phyloP scores from a whole-genome alignment of 345 rosid genomes.

The Excoecaria cochinchinensis region DNA sequence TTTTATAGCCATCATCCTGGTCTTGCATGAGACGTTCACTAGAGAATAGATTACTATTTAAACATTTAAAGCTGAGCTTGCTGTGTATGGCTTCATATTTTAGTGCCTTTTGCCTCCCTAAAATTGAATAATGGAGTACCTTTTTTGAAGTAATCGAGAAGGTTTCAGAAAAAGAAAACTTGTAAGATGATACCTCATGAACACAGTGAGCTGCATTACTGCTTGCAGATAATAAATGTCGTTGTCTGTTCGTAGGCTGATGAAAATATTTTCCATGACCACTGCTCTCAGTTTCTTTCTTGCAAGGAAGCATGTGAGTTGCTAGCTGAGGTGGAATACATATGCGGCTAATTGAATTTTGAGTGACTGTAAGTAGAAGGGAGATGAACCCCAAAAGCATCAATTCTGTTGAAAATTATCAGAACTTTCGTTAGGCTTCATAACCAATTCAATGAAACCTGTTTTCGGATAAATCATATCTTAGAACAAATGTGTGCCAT shows the following conservation, averaged over 20 bases:
- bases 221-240: constrained; percentile 44
- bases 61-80: too few relatives aligned
- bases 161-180: background rate
- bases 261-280: constrained; percentile 29
- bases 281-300: constrained; percentile 29
- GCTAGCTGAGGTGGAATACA: constrained; percentile 61
- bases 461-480: background rate
- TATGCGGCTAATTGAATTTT: constrained; percentile 45
- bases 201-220: constrained; percentile 33
- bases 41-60: background rate
- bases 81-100: too few relatives aligned
- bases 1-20: background rate
- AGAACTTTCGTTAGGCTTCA: constrained; percentile 20
- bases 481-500: background rate
- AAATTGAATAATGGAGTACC: too few relatives aligned
- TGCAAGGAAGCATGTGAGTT: constrained; percentile 72
- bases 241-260: constrained; percentile 23
- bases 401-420: constrained; percentile 56
- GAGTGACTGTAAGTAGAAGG: constrained; percentile 66
- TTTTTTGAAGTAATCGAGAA: too few relatives aligned
- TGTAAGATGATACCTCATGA: constrained; percentile 28
- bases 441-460: background rate
- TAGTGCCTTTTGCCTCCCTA: too few relatives aligned
- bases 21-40: background rate
- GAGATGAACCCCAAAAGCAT: constrained; percentile 95